Percentiles rank a stretch among this genome's conserved stretches.
Evolutionary conservation across 306 rosid species (phyloP).

Genomic region (Gastrolobium bilobum): DNA sequence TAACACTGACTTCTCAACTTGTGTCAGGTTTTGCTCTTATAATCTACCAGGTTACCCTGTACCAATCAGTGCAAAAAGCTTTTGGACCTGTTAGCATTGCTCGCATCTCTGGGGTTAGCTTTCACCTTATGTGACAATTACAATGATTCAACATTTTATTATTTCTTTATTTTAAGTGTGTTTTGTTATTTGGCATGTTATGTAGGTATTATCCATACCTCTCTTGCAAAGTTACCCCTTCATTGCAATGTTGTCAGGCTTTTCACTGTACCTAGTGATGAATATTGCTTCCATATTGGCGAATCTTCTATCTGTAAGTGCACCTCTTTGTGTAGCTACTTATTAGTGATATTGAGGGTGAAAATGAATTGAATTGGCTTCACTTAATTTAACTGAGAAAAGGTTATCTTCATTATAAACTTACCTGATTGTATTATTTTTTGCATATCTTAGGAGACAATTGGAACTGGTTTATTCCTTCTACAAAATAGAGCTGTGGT

Average conservation of each 20-base stretch:
- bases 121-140: background rate
- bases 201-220: constrained; percentile 70
- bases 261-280: constrained; percentile 49
- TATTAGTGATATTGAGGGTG: no score
- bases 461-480: constrained; percentile 62
- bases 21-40: constrained; percentile 60
- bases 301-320: constrained; percentile 64
- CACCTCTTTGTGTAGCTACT: background rate
- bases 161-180: background rate
- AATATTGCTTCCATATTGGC: constrained; percentile 58
- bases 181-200: background rate
- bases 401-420: background rate
- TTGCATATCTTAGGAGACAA: constrained; percentile 44
- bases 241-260: constrained; percentile 61
- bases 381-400: background rate
- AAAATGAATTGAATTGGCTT: no score
- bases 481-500: constrained; percentile 81
- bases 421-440: background rate
- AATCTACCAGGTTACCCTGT: constrained; percentile 59
- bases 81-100: constrained; percentile 56
- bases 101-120: constrained; percentile 61
- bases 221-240: constrained; percentile 17
- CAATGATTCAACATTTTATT: background rate
- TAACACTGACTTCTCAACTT: constrained; percentile 6
- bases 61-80: constrained; percentile 55